Base-by-base conservation (phyloP, 176 grass and related monocot genomes). In the Oryza punctata region DNA sequence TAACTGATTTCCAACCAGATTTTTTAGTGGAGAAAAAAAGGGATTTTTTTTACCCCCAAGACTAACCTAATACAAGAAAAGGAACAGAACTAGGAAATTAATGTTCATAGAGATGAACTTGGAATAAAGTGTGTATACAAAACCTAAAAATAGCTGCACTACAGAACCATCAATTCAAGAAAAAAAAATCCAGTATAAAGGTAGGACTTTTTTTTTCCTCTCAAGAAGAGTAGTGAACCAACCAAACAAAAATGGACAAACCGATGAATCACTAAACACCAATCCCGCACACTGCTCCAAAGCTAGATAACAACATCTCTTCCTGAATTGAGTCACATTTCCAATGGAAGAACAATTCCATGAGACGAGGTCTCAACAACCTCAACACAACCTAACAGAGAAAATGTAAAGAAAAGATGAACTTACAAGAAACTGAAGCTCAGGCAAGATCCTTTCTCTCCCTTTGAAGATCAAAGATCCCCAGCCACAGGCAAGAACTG, bases 401-500 rank as follows among this genome's bases (percentile, higher is more conserved):
- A 73, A 73, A 41, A 65, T 5, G 18, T 35, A n/a, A 72, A 5
- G 79, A 25, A 33, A 78, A 18, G 12, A 33, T 12, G 57, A 61
- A 61, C 57, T 9, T n/a, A 54, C 67, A 44, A 80, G 27, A 70
- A 77, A 13, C 54, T 86, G 18, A 57, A 61, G 57, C n/a, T 23
- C 37, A 61, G 57, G 57, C 57, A 24, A 61, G 57, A 10, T 23
- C 21, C 57, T 61, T 24, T 24, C 32, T 24, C 57, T 61, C 54
- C 54, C 54, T 61, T n/a, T 61, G 57, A 61, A 61, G 57, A 57
- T 57, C 52, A 61, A 61, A 61, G 57, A 61, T 61, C 57, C n/a
- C n/a, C n/a, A 61, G 8, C 1, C 57, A 24, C 57, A 11, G n/a
- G 21, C 57, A 61, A 61, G n/a, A 60, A 41, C 59, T 14, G 60